These are phyloP conservation scores for Dorcoceras hygrometricum DNA, from an alignment of 257 asterid genomes.

Conservation along the genomic window DNA sequence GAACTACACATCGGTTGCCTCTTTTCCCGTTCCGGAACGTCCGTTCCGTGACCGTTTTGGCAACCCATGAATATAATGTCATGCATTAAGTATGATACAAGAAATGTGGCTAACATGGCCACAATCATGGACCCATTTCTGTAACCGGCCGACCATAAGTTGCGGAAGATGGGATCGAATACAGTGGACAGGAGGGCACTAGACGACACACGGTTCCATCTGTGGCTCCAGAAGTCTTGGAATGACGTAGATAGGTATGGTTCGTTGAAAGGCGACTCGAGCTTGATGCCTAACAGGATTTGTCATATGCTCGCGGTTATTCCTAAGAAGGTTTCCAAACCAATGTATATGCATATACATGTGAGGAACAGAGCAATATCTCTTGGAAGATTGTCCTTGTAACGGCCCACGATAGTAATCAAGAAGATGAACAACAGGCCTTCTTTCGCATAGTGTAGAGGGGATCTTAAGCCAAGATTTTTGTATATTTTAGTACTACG, in stretches of 20 bases:
- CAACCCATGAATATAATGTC: too few species aligned
- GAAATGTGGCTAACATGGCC: constrained; percentile 33
- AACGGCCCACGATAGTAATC: background rate
- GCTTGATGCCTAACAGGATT: constrained; percentile 5
- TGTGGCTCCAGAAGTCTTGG: constrained; percentile 43
- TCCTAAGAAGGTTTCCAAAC: constrained; percentile 33
- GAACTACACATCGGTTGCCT: too few species aligned
- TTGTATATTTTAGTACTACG: background rate
- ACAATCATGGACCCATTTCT: constrained; percentile 25
- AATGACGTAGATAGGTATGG: constrained; percentile 39
- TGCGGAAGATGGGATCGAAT: constrained; percentile 21
- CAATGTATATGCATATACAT: constrained; percentile 24
- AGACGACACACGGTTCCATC: constrained; percentile 43
- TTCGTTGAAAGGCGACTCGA: constrained; percentile 35
- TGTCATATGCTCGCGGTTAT: constrained; percentile 18
- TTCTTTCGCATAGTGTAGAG: constrained; percentile 15
- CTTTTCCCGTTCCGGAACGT: too few species aligned
- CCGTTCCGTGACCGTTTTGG: too few species aligned
- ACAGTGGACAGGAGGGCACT: constrained; percentile 25
- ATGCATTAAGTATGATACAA: constrained; percentile 44
- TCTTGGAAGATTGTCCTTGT: constrained; percentile 22
- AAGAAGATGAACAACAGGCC: constrained; percentile 19
- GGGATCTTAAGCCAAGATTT: constrained; percentile 4
- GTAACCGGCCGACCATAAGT: constrained; percentile 13
- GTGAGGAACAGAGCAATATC: constrained; percentile 16